Evolutionary conservation across 805 yeast species (phyloP), one percentile per base, ranked within the genome.

Genomic region (Zygosaccharomyces siamensis): DNA sequence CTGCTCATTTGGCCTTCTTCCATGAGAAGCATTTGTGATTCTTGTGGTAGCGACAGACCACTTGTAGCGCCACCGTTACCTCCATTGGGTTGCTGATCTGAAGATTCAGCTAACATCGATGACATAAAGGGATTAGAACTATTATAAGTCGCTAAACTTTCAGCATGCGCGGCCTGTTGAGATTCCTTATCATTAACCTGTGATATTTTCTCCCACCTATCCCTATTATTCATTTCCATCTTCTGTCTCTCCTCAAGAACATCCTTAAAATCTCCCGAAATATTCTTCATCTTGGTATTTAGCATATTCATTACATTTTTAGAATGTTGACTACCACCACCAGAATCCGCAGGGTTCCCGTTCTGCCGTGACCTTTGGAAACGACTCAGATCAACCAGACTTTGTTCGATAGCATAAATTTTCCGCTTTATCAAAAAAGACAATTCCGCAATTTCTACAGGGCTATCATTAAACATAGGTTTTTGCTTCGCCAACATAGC

Each of bases 391-490:
- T 81, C 80, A 62, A 89, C 83, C 44, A 93, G 82, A 60, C 86
- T 95, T 66, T 93, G 97, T 54, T 85, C 86, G 52, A 85, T 83
- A 3, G 72, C 66, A 54, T 72, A 67, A 31, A 67, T 67, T 50
- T 66, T 66, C 30, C 70, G 58, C 58, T 79, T 79, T 55, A 79
- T 78, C 37, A 89, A 84, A 57, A 83, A 86, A 0, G 99, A 90
- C 54, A 93, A 73, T 66, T 93, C 97, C 18, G 90, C 87, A 54
- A 93, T 88, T 63, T 93, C 98, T 12, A 88, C 83, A 0, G 98
- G 97, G 56, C 86, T 83, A 68, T 93, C 99, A 62, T 90, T 96
- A 56, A 93, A 88, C 63, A 92, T 69, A 16, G 97, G 95, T 64
- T 89, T 90, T 58, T 89, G 75, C 66, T 86, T 89, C 3, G 99